Percentiles rank a stretch among this genome's conserved stretches.
phyloP scores from a whole-genome alignment of 495 filamentous ascomycete species.

The Aspergillus steynii region DNA sequence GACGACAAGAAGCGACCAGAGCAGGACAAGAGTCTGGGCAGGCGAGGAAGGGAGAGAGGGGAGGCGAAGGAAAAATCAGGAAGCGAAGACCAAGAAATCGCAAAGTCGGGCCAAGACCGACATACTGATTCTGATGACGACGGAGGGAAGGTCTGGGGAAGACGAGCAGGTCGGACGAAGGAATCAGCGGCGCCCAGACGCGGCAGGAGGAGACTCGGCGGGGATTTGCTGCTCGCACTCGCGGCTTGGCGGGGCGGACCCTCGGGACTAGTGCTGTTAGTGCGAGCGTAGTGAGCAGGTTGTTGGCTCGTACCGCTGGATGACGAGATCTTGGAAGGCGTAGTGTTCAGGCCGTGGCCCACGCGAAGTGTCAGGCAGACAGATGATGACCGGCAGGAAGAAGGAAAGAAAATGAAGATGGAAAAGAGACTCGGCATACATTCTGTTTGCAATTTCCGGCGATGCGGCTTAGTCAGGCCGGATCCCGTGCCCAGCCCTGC shows the following conservation, averaged over 20 bases:
- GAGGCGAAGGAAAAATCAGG: slow-evolving; percentile 15
- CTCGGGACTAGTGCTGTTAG: background rate
- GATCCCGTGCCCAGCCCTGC: slow-evolving; percentile 21
- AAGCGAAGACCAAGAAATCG: slow-evolving; percentile 18
- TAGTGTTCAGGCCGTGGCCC: too few relatives aligned
- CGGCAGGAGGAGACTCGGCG: too few relatives aligned
- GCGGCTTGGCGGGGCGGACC: slow-evolving; percentile 1
- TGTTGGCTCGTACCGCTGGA: background rate
- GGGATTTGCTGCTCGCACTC: slow-evolving; percentile 6
- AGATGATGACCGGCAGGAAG: background rate
- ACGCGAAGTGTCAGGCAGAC: too few relatives aligned
- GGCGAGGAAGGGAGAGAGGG: slow-evolving; percentile 10
- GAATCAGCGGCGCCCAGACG: too few relatives aligned
- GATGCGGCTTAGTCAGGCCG: too few relatives aligned
- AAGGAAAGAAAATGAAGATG: background rate
- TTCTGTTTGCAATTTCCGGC: too few relatives aligned
- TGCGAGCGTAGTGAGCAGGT: background rate
- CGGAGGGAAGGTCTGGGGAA: slow-evolving; percentile 16
- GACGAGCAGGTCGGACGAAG: background rate
- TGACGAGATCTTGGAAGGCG: background rate
- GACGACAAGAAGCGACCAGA: slow-evolving; percentile 18
- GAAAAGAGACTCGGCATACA: background rate
- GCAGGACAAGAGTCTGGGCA: slow-evolving; percentile 16
- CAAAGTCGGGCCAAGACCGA: slow-evolving; percentile 12
- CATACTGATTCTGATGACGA: slow-evolving; percentile 16